Evolutionary conservation across 371 early-diverging fungal species (phyloP), one percentile per base, ranked within the genome.

Genomic region (Mucor racemosus): DNA sequence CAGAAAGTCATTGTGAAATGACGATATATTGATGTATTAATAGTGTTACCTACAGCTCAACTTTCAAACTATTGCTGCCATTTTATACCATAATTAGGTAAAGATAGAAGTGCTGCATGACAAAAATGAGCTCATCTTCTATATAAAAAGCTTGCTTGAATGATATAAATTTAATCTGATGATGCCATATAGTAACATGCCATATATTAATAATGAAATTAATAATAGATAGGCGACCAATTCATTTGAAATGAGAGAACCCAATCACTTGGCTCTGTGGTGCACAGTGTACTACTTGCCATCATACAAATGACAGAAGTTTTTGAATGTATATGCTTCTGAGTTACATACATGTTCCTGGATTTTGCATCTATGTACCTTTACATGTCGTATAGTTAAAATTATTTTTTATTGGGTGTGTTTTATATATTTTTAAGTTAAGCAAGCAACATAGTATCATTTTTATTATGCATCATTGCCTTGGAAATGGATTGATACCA

Each of bases 11-110:
- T 50, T 26, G 26, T 2, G 17, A 50, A 50, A 50, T 50, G 50
- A 50, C 50, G 50, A 19, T 50, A 26, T 13, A 21, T 26, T 50
- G 50, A 50, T 50, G 50, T 50, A 50, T 50, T 50, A n/a, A 44
- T 17, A n/a, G 44, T 44, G n/a, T 17, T 17, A 26, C 26, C 26
- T 26, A 26, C 26, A 26, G 3, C 26, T 13, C 50, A 26, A 9
- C 11, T 50, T 26, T 50, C 50, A 50, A 26, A 11, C 17, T 26
- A 26, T 11, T 26, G 50, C 50, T 50, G 26, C n/a, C 26, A 50
- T 19, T 17, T 50, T 5, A 26, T 21, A 50, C 44, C 44, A 44
- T 44, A 44, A 17, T 44, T 8, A 17, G n/a, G 4, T 19, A 50
- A 21, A 50, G 17, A 21, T 11, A 21, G 7, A 1, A 21, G 13